These are phyloP conservation scores for Phytopythium oedochilum DNA, from an alignment of 352 stramenopile genomes.

Conservation along the genomic window DNA sequence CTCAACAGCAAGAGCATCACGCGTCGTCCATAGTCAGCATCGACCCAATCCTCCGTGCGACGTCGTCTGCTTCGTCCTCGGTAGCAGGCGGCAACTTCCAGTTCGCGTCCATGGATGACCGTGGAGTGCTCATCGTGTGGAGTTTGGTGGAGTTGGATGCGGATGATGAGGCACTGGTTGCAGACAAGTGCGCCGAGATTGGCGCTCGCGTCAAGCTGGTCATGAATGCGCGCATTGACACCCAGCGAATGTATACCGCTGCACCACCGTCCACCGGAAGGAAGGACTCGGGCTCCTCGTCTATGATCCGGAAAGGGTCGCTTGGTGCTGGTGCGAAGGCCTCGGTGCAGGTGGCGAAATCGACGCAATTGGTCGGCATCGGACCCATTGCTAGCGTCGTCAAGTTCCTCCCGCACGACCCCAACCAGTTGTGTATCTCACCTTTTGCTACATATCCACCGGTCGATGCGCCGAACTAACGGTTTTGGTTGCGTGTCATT, in stretches of 20 bases:
- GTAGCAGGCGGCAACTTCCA: conserved; percentile 36
- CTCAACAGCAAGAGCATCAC: conserved; percentile 19
- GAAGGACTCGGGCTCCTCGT: neutral
- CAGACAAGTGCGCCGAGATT: conserved; percentile 63
- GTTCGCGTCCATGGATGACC: conserved; percentile 69
- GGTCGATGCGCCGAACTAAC: neutral
- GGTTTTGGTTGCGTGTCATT: neutral
- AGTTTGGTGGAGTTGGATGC: conserved; percentile 55
- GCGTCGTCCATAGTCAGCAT: conserved; percentile 41
- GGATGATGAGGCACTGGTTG: conserved; percentile 33
- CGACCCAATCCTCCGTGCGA: conserved; percentile 21
- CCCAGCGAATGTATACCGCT: conserved; percentile 38
- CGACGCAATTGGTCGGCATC: conserved; percentile 7
- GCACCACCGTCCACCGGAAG: neutral
- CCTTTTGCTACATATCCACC: neutral
- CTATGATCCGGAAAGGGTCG: neutral
- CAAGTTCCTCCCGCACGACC: conserved; percentile 46
- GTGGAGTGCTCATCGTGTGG: conserved; percentile 63
- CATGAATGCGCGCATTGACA: conserved; percentile 59
- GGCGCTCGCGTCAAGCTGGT: conserved; percentile 59
- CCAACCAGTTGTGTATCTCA: conserved; percentile 34
- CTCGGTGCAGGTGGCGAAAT: neutral
- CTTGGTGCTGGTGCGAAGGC: neutral
- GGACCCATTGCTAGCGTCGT: conserved; percentile 44
- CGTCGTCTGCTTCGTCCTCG: neutral